These are phyloP conservation scores for Thinopyrum obtusiflorum DNA, from an alignment of 202 grass and related monocot species.

Conservation along the genomic window DNA sequence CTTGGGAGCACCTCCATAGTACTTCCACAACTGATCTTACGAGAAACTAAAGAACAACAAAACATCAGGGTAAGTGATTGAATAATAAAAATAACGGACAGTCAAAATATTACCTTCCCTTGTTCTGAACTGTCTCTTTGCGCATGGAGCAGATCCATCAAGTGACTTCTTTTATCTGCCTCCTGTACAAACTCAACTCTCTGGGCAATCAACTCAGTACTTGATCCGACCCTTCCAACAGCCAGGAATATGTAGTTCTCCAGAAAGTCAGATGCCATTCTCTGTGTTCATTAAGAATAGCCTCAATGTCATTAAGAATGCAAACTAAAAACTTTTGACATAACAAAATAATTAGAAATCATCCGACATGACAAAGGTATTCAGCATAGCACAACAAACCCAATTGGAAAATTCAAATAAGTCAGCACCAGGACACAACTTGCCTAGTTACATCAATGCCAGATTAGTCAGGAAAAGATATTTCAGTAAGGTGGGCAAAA, in stretches of 20 bases:
- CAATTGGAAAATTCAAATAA: neutral
- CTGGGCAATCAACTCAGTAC: constrained; percentile 75
- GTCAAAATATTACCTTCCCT: constrained; percentile 43
- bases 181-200: constrained; percentile 81
- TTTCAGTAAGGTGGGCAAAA: constrained; percentile 1
- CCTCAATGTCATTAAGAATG: constrained; percentile 12
- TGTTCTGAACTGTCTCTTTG: constrained; percentile 57
- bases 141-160: constrained; percentile 83
- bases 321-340: neutral
- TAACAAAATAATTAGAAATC: constrained; percentile 14
- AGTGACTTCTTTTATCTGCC: constrained; percentile 76
- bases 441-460: neutral
- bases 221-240: constrained; percentile 85
- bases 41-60: neutral
- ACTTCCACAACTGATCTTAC: neutral
- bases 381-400: neutral
- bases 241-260: constrained; percentile 74
- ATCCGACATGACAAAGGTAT: constrained; percentile 1
- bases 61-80: neutral
- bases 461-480: neutral
- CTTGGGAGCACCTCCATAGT: neutral
- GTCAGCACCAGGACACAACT: neutral
- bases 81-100: neutral
- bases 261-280: constrained; percentile 72
- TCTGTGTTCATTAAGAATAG: constrained; percentile 35